phyloP scores from a whole-genome alignment of 1,284 basidiomycete species.

The Porodaedalea pini region DNA sequence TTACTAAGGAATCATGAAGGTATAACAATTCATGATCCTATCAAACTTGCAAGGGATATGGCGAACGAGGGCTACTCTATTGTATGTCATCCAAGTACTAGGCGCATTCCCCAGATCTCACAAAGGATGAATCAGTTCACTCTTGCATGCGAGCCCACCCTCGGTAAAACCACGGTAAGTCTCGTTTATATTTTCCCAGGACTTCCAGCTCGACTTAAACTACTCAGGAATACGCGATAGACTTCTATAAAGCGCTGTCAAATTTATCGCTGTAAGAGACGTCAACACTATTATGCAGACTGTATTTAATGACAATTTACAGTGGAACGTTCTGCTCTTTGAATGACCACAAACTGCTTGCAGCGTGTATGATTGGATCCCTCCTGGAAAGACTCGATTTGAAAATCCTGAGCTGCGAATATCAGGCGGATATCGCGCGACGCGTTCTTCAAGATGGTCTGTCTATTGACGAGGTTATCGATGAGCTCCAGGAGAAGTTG shows the following conservation, averaged over 20 bases:
- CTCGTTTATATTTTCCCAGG: neutral
- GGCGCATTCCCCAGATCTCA: neutral
- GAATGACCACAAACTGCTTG: slow-evolving; percentile 48
- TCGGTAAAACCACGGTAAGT: neutral
- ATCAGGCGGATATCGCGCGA: slow-evolving; percentile 2
- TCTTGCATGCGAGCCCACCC: slow-evolving; percentile 5
- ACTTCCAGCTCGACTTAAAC: neutral
- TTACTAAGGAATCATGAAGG: slow-evolving; percentile 6
- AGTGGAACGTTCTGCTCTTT: slow-evolving; percentile 43
- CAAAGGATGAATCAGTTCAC: neutral
- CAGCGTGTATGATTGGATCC: slow-evolving; percentile 52
- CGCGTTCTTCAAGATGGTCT: neutral
- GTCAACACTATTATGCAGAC: slow-evolving; percentile 30
- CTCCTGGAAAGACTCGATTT: slow-evolving; percentile 57
- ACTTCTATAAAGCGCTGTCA: slow-evolving; percentile 5
- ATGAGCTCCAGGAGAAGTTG: neutral
- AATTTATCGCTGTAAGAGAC: neutral
- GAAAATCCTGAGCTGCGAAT: slow-evolving; percentile 46
- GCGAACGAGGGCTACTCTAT: slow-evolving; percentile 26
- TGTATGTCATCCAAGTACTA: neutral
- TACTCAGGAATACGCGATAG: slow-evolving; percentile 1
- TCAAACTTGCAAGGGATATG: slow-evolving; percentile 49
- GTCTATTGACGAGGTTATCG: neutral
- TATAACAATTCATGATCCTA: slow-evolving; percentile 41
- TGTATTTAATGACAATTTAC: neutral